Evolutionary conservation across 345 rosid species (phyloP).

Genomic region (Bruguiera sexangula): DNA sequence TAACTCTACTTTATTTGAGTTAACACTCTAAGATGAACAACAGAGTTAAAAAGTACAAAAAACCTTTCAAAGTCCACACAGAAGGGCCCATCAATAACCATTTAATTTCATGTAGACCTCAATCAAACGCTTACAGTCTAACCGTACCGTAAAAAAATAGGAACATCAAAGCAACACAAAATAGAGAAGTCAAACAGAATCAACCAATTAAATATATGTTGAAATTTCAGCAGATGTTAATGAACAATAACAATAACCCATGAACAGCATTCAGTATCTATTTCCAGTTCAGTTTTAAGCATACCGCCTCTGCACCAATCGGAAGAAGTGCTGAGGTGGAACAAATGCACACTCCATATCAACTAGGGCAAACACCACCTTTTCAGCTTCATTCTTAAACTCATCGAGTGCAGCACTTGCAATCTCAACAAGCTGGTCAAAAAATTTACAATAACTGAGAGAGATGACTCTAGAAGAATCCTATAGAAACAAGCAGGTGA

Average conservation of each 20-base stretch:
- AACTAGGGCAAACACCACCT: conserved; percentile 61
- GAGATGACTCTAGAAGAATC: background rate
- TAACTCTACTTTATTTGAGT: too few relatives aligned
- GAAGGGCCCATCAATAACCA: background rate
- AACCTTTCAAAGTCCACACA: background rate
- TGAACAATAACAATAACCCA: background rate
- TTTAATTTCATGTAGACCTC: too few relatives aligned
- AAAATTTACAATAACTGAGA: conserved; percentile 9
- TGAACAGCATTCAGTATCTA: background rate
- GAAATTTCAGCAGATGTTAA: background rate
- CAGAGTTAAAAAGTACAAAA: background rate
- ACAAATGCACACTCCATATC: too few relatives aligned
- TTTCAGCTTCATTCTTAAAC: conserved; percentile 87
- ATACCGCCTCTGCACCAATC: conserved; percentile 92
- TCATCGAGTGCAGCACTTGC: conserved; percentile 89
- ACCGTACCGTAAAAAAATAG: background rate
- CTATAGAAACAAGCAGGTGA: background rate
- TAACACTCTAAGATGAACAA: too few relatives aligned
- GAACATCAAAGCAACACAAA: background rate
- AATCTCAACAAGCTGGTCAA: conserved; percentile 72
- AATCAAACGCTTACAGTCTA: too few relatives aligned
- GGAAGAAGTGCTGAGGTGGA: conserved; percentile 99
- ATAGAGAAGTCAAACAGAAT: background rate
- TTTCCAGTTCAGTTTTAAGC: conserved; percentile 6
- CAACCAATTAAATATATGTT: background rate